These are phyloP conservation scores for Aspergillus calidoustus DNA, from an alignment of 2,329 filamentous ascomycete genomes.

Conservation along the genomic window DNA sequence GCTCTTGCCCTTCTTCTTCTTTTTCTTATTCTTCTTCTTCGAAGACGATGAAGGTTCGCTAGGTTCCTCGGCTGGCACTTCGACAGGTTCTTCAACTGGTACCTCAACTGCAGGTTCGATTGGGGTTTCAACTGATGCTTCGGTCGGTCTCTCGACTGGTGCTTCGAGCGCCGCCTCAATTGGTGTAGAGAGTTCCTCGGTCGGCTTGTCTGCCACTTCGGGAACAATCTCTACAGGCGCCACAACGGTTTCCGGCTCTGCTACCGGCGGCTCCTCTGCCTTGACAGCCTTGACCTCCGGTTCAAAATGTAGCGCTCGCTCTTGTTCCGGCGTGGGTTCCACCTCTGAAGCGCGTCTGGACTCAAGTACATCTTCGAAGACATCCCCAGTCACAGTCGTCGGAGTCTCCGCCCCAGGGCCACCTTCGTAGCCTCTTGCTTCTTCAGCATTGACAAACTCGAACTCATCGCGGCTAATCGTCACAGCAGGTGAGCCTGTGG, in stretches of 20 bases:
- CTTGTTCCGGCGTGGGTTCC: background rate
- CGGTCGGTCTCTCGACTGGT: too few relatives aligned
- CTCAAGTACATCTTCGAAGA: background rate
- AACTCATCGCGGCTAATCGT: constrained; percentile 5
- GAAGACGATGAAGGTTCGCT: constrained; percentile 22
- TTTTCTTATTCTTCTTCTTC: constrained; percentile 44
- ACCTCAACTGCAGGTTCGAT: background rate
- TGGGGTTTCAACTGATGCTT: background rate
- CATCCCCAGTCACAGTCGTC: background rate
- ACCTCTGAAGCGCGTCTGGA: background rate
- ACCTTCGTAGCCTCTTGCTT: background rate
- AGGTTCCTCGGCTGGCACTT: constrained; percentile 18
- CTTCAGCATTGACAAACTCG: background rate
- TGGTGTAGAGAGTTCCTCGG: background rate
- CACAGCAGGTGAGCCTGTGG: background rate
- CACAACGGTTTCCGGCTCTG: too few relatives aligned
- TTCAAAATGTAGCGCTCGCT: background rate
- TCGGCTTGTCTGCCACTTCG: background rate
- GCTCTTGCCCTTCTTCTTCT: constrained; percentile 38
- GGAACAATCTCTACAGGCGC: too few relatives aligned
- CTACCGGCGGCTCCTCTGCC: background rate
- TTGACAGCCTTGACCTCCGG: background rate
- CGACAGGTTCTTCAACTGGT: constrained; percentile 10
- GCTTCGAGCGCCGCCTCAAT: background rate
- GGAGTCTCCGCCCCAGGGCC: background rate